Evolutionary conservation across 2,329 filamentous ascomycete genomes (phyloP), one percentile per base, ranked within the genome.

Genomic region (Hypocrella siamensis): DNA sequence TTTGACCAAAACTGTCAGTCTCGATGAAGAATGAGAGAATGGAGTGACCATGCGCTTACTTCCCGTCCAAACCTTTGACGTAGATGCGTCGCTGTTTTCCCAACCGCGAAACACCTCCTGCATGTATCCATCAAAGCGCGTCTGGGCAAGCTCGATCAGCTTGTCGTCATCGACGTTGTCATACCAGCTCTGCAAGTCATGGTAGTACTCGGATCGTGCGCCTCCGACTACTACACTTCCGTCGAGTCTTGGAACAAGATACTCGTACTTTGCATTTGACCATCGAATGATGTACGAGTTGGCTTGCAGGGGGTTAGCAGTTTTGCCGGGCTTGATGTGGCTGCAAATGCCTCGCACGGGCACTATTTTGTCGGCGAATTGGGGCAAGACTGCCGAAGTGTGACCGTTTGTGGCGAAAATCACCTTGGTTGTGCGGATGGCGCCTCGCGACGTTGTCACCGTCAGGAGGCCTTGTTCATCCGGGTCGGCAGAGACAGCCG

Each of bases 191-290:
- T 26, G 9, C 25, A 26, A 26, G n/a, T 26, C 25, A 10, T 11
- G 27, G 9, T 17, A 19, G 40, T 49, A 65, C 2, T 35, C 41
- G 21, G 43, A 42, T 16, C 46, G 40, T 1, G 52, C 61, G 17
- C 63, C 63, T 4, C 60, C 60, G 2, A 63, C 56, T 9, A 62
- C 43, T 30, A 61, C 56, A 5, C 57, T 56, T 32, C 25, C 25
- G n/a, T 60, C 58, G 6, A 45, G 42, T 28, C 52, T 46, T 4
- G 57, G 55, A 22, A 56, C 57, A 17, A 60, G 44, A 40, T 62
- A 62, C 33, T 51, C 46, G 30, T 26, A 26, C 25, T 26, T 14
- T 7, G 9, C 15, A 14, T 14, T 14, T 26, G 25, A 26, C 25
- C 25, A 26, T 11, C 25, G 25, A 14, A 26, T 26, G 25, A 26